Evolutionary conservation across 768 basidiomycete genomes (phyloP).

Genomic region (Ephemerocybe angulata): DNA sequence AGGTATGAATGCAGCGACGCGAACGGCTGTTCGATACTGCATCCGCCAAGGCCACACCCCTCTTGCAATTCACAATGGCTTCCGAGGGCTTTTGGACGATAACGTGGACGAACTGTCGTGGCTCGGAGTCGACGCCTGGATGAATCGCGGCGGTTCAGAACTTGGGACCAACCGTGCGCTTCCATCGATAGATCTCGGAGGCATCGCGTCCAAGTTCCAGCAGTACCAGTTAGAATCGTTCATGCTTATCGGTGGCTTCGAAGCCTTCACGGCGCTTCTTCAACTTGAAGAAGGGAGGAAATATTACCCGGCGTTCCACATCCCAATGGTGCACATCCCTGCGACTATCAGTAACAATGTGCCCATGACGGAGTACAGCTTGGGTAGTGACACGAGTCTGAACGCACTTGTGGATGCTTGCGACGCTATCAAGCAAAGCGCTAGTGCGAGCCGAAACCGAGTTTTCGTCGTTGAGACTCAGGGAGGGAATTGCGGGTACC

Average conservation of each 20-base stretch:
- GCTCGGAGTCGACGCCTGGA: conserved; percentile 97
- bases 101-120: conserved; percentile 83
- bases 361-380: conserved; percentile 91
- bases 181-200: conserved; percentile 84
- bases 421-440: conserved; percentile 98
- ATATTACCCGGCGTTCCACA: conserved; percentile 87
- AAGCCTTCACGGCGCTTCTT: conserved; percentile 80
- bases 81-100: conserved; percentile 91
- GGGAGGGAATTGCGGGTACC: conserved; percentile 94
- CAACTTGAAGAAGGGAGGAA: conserved; percentile 77
- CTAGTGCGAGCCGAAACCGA: conserved; percentile 90
- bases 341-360: conserved; percentile 99
- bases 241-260: conserved; percentile 93
- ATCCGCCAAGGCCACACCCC: conserved; percentile 88
- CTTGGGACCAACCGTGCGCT: conserved; percentile 92
- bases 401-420: conserved; percentile 97
- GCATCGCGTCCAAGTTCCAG: conserved; percentile 89
- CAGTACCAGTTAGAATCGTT: conserved; percentile 73
- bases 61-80: conserved; percentile 93
- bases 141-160: conserved; percentile 93
- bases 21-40: conserved; percentile 92
- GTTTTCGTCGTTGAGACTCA: conserved; percentile 99
- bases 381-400: conserved; percentile 96
- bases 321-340: conserved; percentile 94
- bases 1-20: conserved; percentile 98